Conservation (phyloP, 2,329 filamentous ascomycete genomes). For the Ophiostoma sp. region DNA sequence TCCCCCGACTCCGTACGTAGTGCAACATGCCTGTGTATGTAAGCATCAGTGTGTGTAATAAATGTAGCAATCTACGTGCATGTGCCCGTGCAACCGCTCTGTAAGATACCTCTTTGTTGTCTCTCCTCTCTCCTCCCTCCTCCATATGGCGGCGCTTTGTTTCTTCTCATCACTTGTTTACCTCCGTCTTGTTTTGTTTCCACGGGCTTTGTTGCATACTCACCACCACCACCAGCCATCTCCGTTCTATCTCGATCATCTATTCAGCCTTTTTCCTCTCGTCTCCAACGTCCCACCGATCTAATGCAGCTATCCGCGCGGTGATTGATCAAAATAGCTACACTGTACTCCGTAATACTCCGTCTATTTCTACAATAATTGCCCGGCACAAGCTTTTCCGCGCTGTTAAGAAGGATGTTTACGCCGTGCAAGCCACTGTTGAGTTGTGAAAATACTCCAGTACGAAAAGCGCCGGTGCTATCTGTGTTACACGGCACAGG, state of each 20-base stretch:
- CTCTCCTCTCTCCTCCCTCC: too few relatives aligned
- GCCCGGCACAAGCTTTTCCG: too few relatives aligned
- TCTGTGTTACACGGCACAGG: background rate
- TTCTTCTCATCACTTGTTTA: background rate
- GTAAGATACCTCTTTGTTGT: too few relatives aligned
- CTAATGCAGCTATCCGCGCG: background rate
- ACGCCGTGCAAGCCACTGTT: too few relatives aligned
- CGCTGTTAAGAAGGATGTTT: too few relatives aligned
- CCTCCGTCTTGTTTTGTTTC: background rate
- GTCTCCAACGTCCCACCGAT: conserved; percentile 1
- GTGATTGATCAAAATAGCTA: background rate
- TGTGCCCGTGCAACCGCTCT: too few relatives aligned
- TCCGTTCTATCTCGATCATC: background rate
- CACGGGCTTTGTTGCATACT: background rate
- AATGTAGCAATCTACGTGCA: background rate
- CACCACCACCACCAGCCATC: background rate
- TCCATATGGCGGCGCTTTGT: background rate
- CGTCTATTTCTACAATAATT: too few relatives aligned
- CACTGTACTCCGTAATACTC: too few relatives aligned
- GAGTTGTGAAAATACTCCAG: too few relatives aligned
- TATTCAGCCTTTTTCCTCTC: background rate
- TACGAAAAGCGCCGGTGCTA: background rate
- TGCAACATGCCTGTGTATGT: conserved; percentile 7
- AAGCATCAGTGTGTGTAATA: conserved; percentile 1
- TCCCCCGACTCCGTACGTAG: background rate